Evolutionary conservation across 768 basidiomycete species (phyloP), one percentile per base, ranked within the genome.

Genomic region (Lentinus brumalis): DNA sequence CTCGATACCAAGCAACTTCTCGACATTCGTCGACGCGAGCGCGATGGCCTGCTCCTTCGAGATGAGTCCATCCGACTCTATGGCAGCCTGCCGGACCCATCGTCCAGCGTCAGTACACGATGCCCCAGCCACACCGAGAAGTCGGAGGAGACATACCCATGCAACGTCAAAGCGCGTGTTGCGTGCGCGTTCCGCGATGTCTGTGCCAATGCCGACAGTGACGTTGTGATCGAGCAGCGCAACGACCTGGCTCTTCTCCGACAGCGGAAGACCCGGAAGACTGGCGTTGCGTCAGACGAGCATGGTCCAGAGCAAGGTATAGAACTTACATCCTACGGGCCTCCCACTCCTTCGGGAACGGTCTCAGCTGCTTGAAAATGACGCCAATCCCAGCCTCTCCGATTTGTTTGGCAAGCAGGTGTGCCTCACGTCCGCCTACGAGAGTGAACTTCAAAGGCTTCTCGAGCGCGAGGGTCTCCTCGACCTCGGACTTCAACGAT

Each of bases 141-240:
- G 10, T 8, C 18, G 10, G n/a, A 7, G 12, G 26, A 21, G 16
- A 60, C 65, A 12, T 62, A 88, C 91, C 94, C 94, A 96, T 47
- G 84, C 90, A 32, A 86, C 74, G 64, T 96, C 93, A 64, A 94
- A 91, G 14, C 89, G 83, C 9, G 89, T 79, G 69, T 89, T 92
- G 29, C 91, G 83, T 8, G 89, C 87, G 30, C 81, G 42, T 82
- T 82, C 61, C 86, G 84, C 11, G 26, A 16, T 49, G 80, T 35
- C 73, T 49, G 86, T 78, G n/a, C 88, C 89, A 50, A 93, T 69
- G 9, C 85, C 91, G 32, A 92, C 86, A 5, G 84, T 85, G 16
- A 97, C 90, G 30, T 86, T 87, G 46, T 90, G 83, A 3, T 78
- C 77, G 16, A 88, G 70, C 26, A 98, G 81, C 54, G 79, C 79